Evolutionary conservation across 306 rosid genomes (phyloP), one percentile per base, ranked within the genome.

Genomic region (Begonia peltatifolia): DNA sequence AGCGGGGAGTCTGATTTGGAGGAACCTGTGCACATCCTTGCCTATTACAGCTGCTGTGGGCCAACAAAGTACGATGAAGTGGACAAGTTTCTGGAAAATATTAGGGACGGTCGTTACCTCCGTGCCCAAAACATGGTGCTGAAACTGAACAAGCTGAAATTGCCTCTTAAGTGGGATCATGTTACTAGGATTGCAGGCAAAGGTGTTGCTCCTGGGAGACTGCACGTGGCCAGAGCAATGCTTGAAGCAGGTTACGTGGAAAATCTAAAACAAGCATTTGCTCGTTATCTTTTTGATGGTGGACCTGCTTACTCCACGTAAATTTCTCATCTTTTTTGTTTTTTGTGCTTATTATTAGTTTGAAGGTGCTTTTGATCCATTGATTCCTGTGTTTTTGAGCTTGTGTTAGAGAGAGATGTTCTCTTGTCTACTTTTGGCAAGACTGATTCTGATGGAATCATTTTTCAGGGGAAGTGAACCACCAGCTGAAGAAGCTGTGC

Each of bases 251-350:
- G 97, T 60, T 74, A 70, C 73, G 94, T 89, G 50, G 94, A 85
- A 69, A 85, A 85, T 73, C 75, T 89, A 59, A 85, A 69, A 80
- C 90, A 89, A 69, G 97, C 97, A 38, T 89, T 89, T 63, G 15
- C 90, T 9, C 82, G 84, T 30, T 85, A 89, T 70, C 94, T 89
- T 58, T 89, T 74, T 16, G 97, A 89, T 36, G 97, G 94, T 18
- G 97, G 97, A 65, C 97, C 95, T 3, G 97, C 95, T 54, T 89
- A 89, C 63, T 74, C 97, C 22, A 89, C 78, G 97, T 89, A 82
- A 74, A 53, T 47, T 69, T 72, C 64, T 52, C 59, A 65, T 42
- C 72, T 70, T 63, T 63, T 41, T 52, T 52, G 50, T 30, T 30
- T 30, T 9, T 30, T 7, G 38, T 30, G 3, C 8, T 30, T 30